Percentiles rank a stretch among this genome's conserved stretches.
These are phyloP conservation scores for Phytophthora brassicae DNA, from an alignment of 352 stramenopile species.

Conservation along the genomic window DNA sequence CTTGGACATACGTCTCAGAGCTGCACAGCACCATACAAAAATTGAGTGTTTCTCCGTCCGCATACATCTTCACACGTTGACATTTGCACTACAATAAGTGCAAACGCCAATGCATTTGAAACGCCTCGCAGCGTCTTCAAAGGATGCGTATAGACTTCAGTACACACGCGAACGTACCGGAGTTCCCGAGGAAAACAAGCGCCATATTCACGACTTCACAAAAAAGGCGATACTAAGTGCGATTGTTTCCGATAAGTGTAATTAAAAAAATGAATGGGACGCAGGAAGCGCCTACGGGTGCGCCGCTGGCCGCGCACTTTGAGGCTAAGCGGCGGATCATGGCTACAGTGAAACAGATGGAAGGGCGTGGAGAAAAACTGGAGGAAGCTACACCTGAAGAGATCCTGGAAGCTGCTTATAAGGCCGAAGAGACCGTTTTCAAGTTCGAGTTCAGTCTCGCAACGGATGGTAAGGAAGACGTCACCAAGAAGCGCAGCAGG, in stretches of 20 bases:
- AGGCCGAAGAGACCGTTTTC: slow-evolving; percentile 40
- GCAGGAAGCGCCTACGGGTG: slow-evolving; percentile 24
- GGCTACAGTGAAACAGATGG: slow-evolving; percentile 33
- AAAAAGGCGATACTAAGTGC: slow-evolving; percentile 15
- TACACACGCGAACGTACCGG: slow-evolving; percentile 36
- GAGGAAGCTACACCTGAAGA: slow-evolving; percentile 39
- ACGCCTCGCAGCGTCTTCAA: neutral
- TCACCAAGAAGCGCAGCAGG: slow-evolving; percentile 31
- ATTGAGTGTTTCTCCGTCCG: slow-evolving; percentile 12
- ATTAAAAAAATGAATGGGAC: slow-evolving; percentile 25
- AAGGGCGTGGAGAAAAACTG: slow-evolving; percentile 30
- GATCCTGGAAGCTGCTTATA: slow-evolving; percentile 25
- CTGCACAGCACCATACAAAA: slow-evolving; percentile 27
- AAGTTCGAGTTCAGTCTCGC: slow-evolving; percentile 52
- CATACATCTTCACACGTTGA: neutral
- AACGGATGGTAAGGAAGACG: slow-evolving; percentile 2
- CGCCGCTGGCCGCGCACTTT: slow-evolving; percentile 51
- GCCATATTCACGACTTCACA: slow-evolving; percentile 28
- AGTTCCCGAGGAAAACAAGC: slow-evolving; percentile 77
- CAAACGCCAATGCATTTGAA: neutral
- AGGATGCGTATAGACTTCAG: neutral
- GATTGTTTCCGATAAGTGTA: slow-evolving; percentile 14
- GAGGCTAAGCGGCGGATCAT: slow-evolving; percentile 44
- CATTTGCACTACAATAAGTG: neutral
- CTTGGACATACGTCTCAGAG: slow-evolving; percentile 72